These are phyloP conservation scores for Cercospora berteroae DNA, from an alignment of 2,329 filamentous ascomycete species.

Conservation along the genomic window DNA sequence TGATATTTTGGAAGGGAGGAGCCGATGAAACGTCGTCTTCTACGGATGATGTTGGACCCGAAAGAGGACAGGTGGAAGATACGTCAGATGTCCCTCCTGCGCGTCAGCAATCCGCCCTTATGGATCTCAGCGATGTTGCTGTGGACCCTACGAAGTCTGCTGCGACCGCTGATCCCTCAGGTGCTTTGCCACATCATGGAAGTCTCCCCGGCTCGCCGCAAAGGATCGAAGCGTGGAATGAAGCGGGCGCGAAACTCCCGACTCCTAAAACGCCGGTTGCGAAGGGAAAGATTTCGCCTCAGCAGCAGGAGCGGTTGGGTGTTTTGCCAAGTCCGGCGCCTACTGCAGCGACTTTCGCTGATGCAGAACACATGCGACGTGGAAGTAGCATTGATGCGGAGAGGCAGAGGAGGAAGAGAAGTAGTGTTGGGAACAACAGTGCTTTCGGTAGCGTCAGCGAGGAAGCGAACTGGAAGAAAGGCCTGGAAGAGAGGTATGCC, in stretches of 20 bases:
- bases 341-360: slow-evolving; percentile 21
- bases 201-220: slow-evolving; percentile 5
- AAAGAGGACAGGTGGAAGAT: neutral
- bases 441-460: neutral
- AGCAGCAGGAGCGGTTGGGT: slow-evolving; percentile 24
- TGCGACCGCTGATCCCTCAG: neutral
- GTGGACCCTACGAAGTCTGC: slow-evolving; percentile 8
- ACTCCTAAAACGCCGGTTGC: slow-evolving; percentile 14
- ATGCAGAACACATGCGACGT: slow-evolving; percentile 14
- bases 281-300: slow-evolving; percentile 1
- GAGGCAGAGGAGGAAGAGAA: neutral
- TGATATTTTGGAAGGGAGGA: slow-evolving; percentile 11
- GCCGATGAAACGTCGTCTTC: neutral
- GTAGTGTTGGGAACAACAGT: neutral
- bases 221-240: slow-evolving; percentile 30
- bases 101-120: slow-evolving; percentile 7
- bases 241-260: slow-evolving; percentile 25
- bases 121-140: slow-evolving; percentile 21
- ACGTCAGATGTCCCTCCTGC: neutral
- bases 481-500: slow-evolving; percentile 10
- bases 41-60: neutral
- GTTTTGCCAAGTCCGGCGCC: slow-evolving; percentile 34
- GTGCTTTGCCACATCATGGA: neutral
- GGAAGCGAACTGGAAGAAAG: slow-evolving; percentile 7
- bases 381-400: slow-evolving; percentile 7